Percentiles rank a stretch among this genome's conserved stretches.
Conservation (phyloP, 192 early-diverging fungal genomes). For the Piromyces sp. region DNA sequence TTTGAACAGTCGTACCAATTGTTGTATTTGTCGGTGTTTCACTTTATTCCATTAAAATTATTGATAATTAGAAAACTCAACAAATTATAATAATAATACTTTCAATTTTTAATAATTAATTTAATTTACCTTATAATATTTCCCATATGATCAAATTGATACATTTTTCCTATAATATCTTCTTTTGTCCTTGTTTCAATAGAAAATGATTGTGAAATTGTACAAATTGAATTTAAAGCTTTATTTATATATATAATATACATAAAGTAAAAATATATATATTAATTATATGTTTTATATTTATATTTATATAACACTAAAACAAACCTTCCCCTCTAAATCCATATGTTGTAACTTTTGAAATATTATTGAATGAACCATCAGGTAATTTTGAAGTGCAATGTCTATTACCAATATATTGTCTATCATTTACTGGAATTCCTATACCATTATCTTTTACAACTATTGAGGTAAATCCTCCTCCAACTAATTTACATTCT, state of each 20-base stretch:
- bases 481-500: background rate
- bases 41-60: no score
- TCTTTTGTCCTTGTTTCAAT: background rate
- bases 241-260: background rate
- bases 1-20: background rate
- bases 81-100: no score
- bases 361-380: background rate
- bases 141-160: background rate
- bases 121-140: background rate
- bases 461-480: background rate
- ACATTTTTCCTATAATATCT: background rate
- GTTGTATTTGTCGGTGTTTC: background rate
- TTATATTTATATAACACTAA: no score
- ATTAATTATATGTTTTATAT: no score
- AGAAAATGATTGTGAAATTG: background rate
- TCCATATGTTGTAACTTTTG: background rate
- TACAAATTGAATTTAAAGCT: background rate
- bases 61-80: no score
- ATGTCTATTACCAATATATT: background rate
- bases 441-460: background rate
- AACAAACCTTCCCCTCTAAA: background rate
- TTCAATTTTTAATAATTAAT: no score
- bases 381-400: background rate
- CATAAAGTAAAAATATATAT: no score
- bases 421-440: background rate